Conservation (phyloP, 495 filamentous ascomycete species). For the Aspergillus saccharolyticus region DNA sequence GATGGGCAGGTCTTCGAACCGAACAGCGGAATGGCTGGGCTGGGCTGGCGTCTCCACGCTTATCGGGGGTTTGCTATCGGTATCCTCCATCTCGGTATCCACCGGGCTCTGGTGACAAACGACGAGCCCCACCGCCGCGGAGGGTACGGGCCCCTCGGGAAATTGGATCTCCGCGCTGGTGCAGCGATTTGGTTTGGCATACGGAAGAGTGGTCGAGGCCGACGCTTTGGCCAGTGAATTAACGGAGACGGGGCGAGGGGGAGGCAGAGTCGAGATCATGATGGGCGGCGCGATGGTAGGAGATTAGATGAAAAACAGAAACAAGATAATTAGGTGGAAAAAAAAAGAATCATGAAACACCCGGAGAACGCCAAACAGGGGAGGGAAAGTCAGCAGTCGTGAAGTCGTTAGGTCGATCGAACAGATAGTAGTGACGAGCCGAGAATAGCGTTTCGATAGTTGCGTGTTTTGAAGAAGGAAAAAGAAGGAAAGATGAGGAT, state of each 20-base stretch:
- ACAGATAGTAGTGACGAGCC: constrained; percentile 1
- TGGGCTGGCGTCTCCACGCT: constrained; percentile 7
- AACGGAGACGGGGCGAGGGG: constrained; percentile 33
- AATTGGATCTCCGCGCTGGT: constrained; percentile 24
- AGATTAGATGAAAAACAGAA: constrained; percentile 9
- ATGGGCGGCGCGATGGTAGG: constrained; percentile 14
- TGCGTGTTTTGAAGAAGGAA: constrained; percentile 7
- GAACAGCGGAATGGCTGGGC: constrained; percentile 14
- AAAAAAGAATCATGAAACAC: neutral
- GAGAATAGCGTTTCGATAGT: constrained; percentile 2
- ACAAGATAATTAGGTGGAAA: neutral
- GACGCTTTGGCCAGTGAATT: constrained; percentile 28
- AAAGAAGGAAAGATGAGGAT: constrained; percentile 6
- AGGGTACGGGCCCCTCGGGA: constrained; percentile 19
- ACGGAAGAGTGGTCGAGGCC: constrained; percentile 15
- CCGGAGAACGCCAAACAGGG: constrained; percentile 13
- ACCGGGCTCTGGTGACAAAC: constrained; percentile 17
- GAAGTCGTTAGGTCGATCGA: constrained; percentile 12
- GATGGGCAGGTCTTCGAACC: constrained; percentile 53
- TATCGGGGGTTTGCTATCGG: constrained; percentile 4
- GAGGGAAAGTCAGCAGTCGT: constrained; percentile 12
- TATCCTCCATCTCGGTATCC: constrained; percentile 30
- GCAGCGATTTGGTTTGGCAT: constrained; percentile 23
- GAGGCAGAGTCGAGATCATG: constrained; percentile 33
- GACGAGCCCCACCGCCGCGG: constrained; percentile 15